Percentiles rank a stretch among this genome's conserved stretches.
These are phyloP conservation scores for Penicillium sclerotigenum DNA, from an alignment of 2,329 filamentous ascomycete genomes.

Conservation along the genomic window DNA sequence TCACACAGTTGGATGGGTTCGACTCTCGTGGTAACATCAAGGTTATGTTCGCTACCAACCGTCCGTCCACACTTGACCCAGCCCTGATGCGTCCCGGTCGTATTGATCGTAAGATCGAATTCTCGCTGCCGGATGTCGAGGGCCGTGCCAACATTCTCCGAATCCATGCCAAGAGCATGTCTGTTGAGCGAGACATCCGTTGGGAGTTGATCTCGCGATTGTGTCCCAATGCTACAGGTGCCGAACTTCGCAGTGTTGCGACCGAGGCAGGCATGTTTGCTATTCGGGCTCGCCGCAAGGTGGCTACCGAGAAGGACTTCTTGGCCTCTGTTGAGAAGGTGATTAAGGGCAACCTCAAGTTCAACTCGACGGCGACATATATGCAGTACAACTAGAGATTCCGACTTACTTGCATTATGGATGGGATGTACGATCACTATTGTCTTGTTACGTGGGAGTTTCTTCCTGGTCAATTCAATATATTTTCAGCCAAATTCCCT, in stretches of 20 bases:
- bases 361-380: constrained; percentile 97
- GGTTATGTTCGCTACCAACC: constrained; percentile 98
- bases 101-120: constrained; percentile 99
- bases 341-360: constrained; percentile 98
- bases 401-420: constrained; percentile 25
- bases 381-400: constrained; percentile 91
- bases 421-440: constrained; percentile 37
- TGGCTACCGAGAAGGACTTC: constrained; percentile 98
- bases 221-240: constrained; percentile 95
- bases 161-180: constrained; percentile 99
- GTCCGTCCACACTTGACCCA: constrained; percentile 92
- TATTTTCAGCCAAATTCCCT: constrained; percentile 17
- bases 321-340: constrained; percentile 98
- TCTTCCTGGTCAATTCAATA: constrained; percentile 15
- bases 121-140: constrained; percentile 94
- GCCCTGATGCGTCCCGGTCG: constrained; percentile 94
- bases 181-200: constrained; percentile 94
- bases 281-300: constrained; percentile 90
- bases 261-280: constrained; percentile 99
- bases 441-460: constrained; percentile 23
- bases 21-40: constrained; percentile 97
- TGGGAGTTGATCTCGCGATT: constrained; percentile 98
- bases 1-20: constrained; percentile 95
- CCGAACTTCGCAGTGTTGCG: constrained; percentile 91
- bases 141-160: constrained; percentile 95